Conservation (phyloP, 108 stramenopile species). For the Schizochytrium sp. region DNA sequence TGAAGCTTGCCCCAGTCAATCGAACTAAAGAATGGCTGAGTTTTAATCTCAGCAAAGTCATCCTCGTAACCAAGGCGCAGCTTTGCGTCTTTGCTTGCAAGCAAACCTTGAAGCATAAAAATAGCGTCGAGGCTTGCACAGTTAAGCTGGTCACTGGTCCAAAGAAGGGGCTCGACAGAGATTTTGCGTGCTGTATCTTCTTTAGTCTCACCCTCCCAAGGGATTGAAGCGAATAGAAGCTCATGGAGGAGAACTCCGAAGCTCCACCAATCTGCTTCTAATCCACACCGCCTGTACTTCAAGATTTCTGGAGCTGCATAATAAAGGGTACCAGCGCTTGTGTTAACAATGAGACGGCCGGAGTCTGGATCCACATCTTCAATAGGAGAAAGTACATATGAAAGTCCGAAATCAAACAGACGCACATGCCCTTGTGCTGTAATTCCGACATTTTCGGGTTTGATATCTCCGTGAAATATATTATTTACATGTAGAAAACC, state of each 20-base stretch:
- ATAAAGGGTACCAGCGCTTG: neutral
- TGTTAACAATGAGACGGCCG: neutral
- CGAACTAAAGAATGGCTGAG: neutral
- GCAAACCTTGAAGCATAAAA: neutral
- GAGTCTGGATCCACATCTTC: neutral
- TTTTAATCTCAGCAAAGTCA: neutral
- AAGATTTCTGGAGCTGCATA: constrained; percentile 20
- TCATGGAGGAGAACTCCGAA: constrained; percentile 47
- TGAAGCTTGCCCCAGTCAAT: neutral
- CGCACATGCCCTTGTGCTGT: constrained; percentile 31
- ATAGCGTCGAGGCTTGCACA: neutral
- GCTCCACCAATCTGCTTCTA: constrained; percentile 60
- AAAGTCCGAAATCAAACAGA: constrained; percentile 22
- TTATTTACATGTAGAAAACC: neutral
- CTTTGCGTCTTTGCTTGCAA: neutral
- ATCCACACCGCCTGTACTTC: neutral
- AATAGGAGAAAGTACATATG: neutral
- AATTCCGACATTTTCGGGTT: constrained; percentile 55
- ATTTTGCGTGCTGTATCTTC: constrained; percentile 4
- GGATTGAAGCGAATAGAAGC: neutral
- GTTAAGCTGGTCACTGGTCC: neutral
- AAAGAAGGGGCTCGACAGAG: neutral
- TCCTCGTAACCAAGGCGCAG: neutral
- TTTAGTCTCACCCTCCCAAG: neutral
- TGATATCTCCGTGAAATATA: constrained; percentile 22